A percentile compares a stretch with the other conserved stretches of the same genome.
These are phyloP conservation scores for Ceratobasidium sp. DNA, from an alignment of 1,284 basidiomycete species.

Conservation along the genomic window DNA sequence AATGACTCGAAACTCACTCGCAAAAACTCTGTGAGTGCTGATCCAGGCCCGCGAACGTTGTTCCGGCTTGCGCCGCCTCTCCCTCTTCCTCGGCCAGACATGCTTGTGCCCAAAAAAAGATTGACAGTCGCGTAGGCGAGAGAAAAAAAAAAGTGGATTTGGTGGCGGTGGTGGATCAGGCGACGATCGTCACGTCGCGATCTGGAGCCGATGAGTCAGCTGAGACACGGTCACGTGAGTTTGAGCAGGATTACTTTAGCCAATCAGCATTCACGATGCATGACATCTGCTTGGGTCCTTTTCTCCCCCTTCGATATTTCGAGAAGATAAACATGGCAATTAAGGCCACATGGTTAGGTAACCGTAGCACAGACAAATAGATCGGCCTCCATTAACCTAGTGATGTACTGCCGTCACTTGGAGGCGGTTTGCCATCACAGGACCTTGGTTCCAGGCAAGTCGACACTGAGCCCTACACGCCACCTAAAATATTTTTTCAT, in stretches of 20 bases:
- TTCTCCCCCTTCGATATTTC: not conserved
- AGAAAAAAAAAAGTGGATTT: conserved; percentile 5
- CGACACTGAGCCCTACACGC: too few relatives aligned
- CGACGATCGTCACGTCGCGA: conserved; percentile 24
- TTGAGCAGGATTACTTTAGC: not conserved
- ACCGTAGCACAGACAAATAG: not conserved
- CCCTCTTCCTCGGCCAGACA: conserved; percentile 39
- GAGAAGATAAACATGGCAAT: not conserved
- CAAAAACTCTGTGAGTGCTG: conserved; percentile 92
- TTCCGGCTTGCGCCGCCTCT: conserved; percentile 56
- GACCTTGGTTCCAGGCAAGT: too few relatives aligned
- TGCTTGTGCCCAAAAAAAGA: not conserved
- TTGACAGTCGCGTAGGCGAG: not conserved
- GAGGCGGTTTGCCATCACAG: too few relatives aligned
- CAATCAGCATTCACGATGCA: too few relatives aligned
- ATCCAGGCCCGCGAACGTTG: conserved; percentile 88
- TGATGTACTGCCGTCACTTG: not conserved
- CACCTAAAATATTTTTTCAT: too few relatives aligned
- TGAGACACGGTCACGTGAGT: conserved; percentile 34
- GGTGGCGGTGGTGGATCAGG: conserved; percentile 25
- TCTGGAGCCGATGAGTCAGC: conserved; percentile 33
- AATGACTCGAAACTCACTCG: conserved; percentile 65
- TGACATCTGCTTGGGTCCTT: not conserved
- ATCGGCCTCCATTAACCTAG: not conserved
- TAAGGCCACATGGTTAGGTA: not conserved